Conservation (phyloP, 1,284 basidiomycete genomes). For the Austroboletus olivaceoglutinosus region DNA sequence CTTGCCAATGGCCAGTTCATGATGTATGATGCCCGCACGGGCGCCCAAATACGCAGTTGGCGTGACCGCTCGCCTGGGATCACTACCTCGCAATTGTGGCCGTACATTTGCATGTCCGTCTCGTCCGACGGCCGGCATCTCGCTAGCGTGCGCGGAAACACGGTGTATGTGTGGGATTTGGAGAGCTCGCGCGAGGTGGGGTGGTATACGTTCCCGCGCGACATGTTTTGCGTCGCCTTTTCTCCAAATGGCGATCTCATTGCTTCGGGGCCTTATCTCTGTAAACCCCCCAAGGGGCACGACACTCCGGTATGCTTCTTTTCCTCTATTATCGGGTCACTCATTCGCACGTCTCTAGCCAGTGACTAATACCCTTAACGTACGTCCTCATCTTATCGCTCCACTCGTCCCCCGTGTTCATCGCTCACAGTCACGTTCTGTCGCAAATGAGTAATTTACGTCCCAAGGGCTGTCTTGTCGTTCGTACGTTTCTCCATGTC, state of each 20-base stretch:
- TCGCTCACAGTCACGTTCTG: neutral
- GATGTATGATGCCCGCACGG: slow-evolving; percentile 22
- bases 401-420: neutral
- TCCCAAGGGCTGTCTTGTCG: neutral
- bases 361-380: slow-evolving; percentile 2
- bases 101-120: slow-evolving; percentile 25
- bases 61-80: slow-evolving; percentile 10
- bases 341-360: slow-evolving; percentile 9
- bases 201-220: slow-evolving; percentile 23
- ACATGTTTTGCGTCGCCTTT: slow-evolving; percentile 27
- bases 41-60: slow-evolving; percentile 23
- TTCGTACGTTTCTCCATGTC: slow-evolving; percentile 1
- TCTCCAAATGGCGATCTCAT: slow-evolving; percentile 24
- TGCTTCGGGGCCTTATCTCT: slow-evolving; percentile 21
- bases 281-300: slow-evolving; percentile 9
- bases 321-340: neutral
- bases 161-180: slow-evolving; percentile 20
- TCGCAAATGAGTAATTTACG: neutral
- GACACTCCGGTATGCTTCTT: slow-evolving; percentile 10
- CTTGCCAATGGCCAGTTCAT: slow-evolving; percentile 25
- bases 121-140: slow-evolving; percentile 19
- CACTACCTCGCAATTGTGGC: slow-evolving; percentile 16
- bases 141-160: slow-evolving; percentile 23
- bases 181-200: slow-evolving; percentile 13
- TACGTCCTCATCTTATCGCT: slow-evolving; percentile 2